phyloP scores from a whole-genome alignment of 2,329 filamentous ascomycete species.

The Colletotrichum sp. region DNA sequence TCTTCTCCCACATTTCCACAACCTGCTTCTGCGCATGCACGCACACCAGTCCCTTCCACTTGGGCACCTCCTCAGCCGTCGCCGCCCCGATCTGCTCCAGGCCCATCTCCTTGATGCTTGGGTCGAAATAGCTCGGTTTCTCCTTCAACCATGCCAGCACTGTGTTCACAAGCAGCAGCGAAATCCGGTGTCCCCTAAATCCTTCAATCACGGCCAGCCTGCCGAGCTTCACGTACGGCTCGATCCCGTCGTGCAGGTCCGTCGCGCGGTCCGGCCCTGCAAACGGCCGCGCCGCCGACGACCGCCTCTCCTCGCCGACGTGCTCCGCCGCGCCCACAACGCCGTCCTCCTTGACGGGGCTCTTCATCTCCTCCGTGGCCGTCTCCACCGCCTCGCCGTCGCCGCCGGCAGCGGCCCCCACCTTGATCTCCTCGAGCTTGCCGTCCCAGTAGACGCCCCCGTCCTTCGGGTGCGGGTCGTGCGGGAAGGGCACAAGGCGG shows the following conservation, averaged over 20 bases:
- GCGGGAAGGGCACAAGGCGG: conserved; percentile 82
- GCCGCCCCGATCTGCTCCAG: conserved; percentile 48
- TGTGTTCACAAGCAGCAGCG: conserved; percentile 68
- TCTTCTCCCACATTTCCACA: conserved; percentile 68
- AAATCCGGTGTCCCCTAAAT: conserved; percentile 70
- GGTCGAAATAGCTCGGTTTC: conserved; percentile 63
- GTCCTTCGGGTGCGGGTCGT: conserved; percentile 64
- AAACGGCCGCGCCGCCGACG: not conserved
- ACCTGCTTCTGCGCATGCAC: conserved; percentile 78
- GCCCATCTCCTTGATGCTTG: conserved; percentile 48
- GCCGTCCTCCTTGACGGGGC: not conserved
- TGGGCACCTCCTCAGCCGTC: conserved; percentile 46
- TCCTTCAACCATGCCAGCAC: conserved; percentile 71
- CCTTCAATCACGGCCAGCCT: conserved; percentile 73
- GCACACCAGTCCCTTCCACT: conserved; percentile 67
- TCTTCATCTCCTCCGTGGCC: conserved; percentile 10
- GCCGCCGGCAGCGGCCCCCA: not conserved
- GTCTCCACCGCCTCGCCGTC: conserved; percentile 23
- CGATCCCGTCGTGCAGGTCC: conserved; percentile 62
- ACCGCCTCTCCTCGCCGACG: not conserved
- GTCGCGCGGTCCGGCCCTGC: conserved; percentile 46
- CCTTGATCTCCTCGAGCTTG: conserved; percentile 34
- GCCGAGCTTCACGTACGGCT: conserved; percentile 84
- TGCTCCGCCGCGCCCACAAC: conserved; percentile 26
- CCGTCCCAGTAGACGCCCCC: conserved; percentile 55